A percentile compares a stretch with the other conserved stretches of the same genome.
phyloP scores from a whole-genome alignment of 495 filamentous ascomycete genomes.

The Hypoxylon lienhwacheense region DNA sequence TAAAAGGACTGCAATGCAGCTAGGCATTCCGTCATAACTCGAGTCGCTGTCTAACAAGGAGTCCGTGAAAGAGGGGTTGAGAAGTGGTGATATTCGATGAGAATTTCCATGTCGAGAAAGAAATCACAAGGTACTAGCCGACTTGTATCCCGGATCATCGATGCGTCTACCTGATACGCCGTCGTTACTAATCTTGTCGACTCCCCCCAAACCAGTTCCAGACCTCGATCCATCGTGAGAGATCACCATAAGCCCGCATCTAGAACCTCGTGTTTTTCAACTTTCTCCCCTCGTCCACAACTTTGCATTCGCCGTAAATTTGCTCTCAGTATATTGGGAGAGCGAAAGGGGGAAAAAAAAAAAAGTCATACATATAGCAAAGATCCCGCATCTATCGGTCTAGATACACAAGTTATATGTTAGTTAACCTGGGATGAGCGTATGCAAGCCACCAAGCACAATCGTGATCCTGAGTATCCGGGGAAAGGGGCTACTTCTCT shows the following conservation, averaged over 20 bases:
- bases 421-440: constrained; percentile 10
- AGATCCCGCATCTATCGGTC: not conserved
- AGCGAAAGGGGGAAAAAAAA: not conserved
- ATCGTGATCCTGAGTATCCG: constrained; percentile 33
- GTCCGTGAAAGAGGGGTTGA: constrained; percentile 12
- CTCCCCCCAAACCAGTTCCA: constrained; percentile 23
- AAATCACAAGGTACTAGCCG: not conserved
- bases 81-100: constrained; percentile 17
- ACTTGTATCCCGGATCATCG: constrained; percentile 20
- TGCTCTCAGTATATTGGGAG: not conserved
- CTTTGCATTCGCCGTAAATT: not conserved
- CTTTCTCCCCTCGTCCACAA: constrained; percentile 3
- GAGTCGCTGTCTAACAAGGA: constrained; percentile 6
- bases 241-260: constrained; percentile 16
- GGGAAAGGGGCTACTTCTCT: constrained; percentile 25
- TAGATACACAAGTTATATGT: constrained; percentile 5
- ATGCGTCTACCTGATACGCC: constrained; percentile 19
- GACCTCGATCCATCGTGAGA: constrained; percentile 16
- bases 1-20: constrained; percentile 9
- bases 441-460: constrained; percentile 28
- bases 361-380: not conserved
- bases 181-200: constrained; percentile 24
- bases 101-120: constrained; percentile 11
- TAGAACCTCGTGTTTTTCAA: constrained; percentile 16
- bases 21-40: constrained; percentile 29